Percentiles rank a stretch among this genome's conserved stretches.
These are phyloP conservation scores for Wilcoxina mikolae DNA, from an alignment of 495 filamentous ascomycete genomes.

Conservation along the genomic window DNA sequence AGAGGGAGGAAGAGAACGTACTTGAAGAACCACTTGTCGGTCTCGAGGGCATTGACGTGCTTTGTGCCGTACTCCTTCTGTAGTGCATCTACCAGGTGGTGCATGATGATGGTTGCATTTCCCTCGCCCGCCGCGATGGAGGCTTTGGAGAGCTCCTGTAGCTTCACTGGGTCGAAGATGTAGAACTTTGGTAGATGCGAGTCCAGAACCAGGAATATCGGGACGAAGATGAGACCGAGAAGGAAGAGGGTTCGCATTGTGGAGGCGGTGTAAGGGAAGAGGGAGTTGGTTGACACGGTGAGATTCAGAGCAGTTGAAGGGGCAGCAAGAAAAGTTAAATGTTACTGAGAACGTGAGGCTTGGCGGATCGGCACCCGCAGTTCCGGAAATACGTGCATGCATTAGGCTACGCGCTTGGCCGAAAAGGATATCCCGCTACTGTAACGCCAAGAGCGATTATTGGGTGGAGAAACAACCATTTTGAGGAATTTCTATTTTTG, in stretches of 20 bases:
- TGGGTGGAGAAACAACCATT: too few species aligned
- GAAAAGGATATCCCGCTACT: too few species aligned
- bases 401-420: too few species aligned
- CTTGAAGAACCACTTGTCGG: slow-evolving; percentile 58
- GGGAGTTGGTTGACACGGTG: too few species aligned
- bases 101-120: slow-evolving; percentile 42
- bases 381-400: too few species aligned
- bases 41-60: slow-evolving; percentile 39
- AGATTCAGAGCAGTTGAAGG: too few species aligned
- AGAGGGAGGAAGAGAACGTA: slow-evolving; percentile 24
- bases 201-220: slow-evolving; percentile 49
- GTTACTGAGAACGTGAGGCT: too few species aligned
- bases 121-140: slow-evolving; percentile 58
- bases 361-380: too few species aligned
- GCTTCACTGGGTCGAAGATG: slow-evolving; percentile 53
- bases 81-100: slow-evolving; percentile 36
- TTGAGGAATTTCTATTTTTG: too few species aligned
- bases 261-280: too few species aligned
- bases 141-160: slow-evolving; percentile 51
- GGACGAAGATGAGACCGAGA: slow-evolving; percentile 33
- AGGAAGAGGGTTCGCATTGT: slow-evolving; percentile 3
- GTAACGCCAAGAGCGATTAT: too few species aligned
- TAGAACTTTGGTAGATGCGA: slow-evolving; percentile 58
- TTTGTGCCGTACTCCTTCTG: slow-evolving; percentile 34
- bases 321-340: too few species aligned